phyloP scores from a whole-genome alignment of 345 rosid genomes.

The Capsella bursapastoris region DNA sequence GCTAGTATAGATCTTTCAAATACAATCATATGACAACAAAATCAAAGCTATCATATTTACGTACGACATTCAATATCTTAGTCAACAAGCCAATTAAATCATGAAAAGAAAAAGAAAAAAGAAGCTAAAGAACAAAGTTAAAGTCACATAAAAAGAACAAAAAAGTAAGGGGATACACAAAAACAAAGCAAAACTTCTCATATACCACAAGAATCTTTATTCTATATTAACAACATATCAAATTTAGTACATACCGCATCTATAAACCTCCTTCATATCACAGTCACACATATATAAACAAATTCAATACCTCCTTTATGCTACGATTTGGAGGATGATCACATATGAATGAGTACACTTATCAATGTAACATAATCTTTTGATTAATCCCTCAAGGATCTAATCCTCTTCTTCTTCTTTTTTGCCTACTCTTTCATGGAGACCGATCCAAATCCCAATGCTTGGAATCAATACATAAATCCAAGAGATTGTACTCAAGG shows the following conservation, averaged over 20 bases:
- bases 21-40: slow-evolving; percentile 23
- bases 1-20: slow-evolving; percentile 1
- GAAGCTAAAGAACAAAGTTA: slow-evolving; percentile 44
- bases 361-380: slow-evolving; percentile 17
- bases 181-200: slow-evolving; percentile 37
- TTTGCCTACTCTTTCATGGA: slow-evolving; percentile 39
- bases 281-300: slow-evolving; percentile 19
- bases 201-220: slow-evolving; percentile 27
- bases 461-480: slow-evolving; percentile 61
- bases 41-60: slow-evolving; percentile 26
- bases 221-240: slow-evolving; percentile 22
- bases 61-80: slow-evolving; percentile 37
- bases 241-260: slow-evolving; percentile 14
- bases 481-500: slow-evolving; percentile 79
- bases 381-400: slow-evolving; percentile 24
- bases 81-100: slow-evolving; percentile 46
- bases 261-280: slow-evolving; percentile 17
- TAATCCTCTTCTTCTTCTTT: not conserved
- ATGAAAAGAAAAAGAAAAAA: slow-evolving; percentile 33
- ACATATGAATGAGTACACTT: slow-evolving; percentile 4
- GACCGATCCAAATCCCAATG: slow-evolving; percentile 47
- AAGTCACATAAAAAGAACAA: slow-evolving; percentile 45
- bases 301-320: slow-evolving; percentile 13
- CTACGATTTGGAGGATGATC: slow-evolving; percentile 25
- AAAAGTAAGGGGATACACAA: slow-evolving; percentile 7